These are phyloP conservation scores for Aspergillus jensenii DNA, from an alignment of 2,329 filamentous ascomycete species.

Conservation along the genomic window DNA sequence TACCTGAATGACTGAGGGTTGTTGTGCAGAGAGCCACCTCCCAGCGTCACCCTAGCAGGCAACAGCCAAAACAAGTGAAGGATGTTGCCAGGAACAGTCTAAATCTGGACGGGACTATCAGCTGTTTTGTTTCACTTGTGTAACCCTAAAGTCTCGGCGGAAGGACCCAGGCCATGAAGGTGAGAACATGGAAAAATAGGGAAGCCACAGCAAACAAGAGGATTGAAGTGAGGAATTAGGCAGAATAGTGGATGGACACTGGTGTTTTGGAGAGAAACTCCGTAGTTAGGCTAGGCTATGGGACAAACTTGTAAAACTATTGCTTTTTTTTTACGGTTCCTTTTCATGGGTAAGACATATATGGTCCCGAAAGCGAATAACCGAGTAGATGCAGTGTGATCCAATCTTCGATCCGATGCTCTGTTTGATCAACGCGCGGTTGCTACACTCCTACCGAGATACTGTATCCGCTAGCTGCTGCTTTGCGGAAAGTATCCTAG, in stretches of 20 bases:
- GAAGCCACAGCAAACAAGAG: background rate
- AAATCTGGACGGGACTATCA: background rate
- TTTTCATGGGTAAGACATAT: background rate
- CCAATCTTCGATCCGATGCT: background rate
- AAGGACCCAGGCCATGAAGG: background rate
- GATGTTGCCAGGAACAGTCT: background rate
- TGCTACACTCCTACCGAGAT: background rate
- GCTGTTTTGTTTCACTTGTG: conserved; percentile 2
- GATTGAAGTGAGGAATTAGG: background rate
- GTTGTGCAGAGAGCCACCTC: background rate
- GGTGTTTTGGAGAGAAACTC: background rate
- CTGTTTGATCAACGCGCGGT: background rate
- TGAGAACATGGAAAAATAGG: background rate
- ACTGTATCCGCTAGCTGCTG: background rate
- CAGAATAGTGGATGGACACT: background rate
- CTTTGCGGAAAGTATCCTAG: background rate
- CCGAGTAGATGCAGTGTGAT: background rate
- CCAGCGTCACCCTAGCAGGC: background rate
- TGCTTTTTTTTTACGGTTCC: background rate
- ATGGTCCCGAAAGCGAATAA: background rate
- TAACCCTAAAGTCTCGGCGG: background rate
- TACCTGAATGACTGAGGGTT: background rate
- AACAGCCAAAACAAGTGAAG: background rate
- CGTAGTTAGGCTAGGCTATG: background rate
- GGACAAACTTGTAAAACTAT: background rate